Evolutionary conservation across 352 stramenopile species (phyloP), one percentile per base, ranked within the genome.

Genomic region (Pythium scleroteichum): DNA sequence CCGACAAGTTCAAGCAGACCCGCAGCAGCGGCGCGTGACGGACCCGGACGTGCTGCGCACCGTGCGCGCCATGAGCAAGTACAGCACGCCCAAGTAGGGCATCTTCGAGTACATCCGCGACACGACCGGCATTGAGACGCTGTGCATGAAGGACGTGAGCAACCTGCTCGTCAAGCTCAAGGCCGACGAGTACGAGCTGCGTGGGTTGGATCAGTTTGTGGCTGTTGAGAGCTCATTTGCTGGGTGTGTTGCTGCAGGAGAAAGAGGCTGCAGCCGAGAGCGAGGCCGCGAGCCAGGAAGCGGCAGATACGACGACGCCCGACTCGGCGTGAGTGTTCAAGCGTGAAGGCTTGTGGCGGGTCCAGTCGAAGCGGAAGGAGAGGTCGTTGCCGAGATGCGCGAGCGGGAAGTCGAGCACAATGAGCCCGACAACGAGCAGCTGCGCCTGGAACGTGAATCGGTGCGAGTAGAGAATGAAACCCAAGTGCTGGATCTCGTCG

Each of bases 101-200:
- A 66, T 66, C 23, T 54, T 47, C 27, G 49, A 40, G 20, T 66
- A 52, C 27, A 52, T 66, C n/a, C 41, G 23, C 17, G 41, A 66
- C 16, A 29, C 44, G 23, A 49, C 58, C 0, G 39, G 47, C 1
- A 35, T 33, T 14, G 39, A 66, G 39, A 27, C 45, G 4, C 40
- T 63, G 19, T 44, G 32, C 3, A 56, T 51, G 45, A 40, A 41
- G 16, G 56, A 64, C 32, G 46, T 64, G 24, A 33, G 26, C 35
- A 64, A 57, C 14, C 23, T 64, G 47, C 46, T 64, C 13, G 27
- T 29, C 24, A 56, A 52, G 19, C 46, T 64, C 27, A 56, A 57
- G 39, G 55, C 55, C n/a, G n/a, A n/a, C n/a, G n/a, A n/a, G n/a
- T n/a, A n/a, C n/a, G n/a, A n/a, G n/a, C n/a, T n/a, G n/a, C n/a